Base-by-base conservation (phyloP, 2,329 filamentous ascomycete species). In the Coniochaeta sp. region DNA sequence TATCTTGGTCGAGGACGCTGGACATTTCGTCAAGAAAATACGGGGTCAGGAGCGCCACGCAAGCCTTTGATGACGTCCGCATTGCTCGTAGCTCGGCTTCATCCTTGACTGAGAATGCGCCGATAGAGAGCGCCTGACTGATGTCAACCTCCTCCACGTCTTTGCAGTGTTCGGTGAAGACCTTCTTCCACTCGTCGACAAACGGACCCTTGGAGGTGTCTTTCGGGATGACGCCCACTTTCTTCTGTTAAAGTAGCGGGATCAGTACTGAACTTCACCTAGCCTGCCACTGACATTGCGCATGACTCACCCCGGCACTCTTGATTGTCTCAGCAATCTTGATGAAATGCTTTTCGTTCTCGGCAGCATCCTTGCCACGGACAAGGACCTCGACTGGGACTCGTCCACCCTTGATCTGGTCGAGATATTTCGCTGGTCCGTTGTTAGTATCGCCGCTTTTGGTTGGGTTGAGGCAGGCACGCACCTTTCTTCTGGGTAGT, bases 1-100 rank as follows among this genome's bases (percentile, higher is more conserved):
- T 97, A 74, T 98, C 96, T 66, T 93, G 89, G 70, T 99, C 95
- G 62, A 99, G 85, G 58, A 98, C 89, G 67, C 90, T 89, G 58
- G 93, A 96, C 93, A 99, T 98, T 73, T 97, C 93, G 71, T 99
- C 95, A 65, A 99, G 88, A 73, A 98, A 98, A 75, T 95, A 99
- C 62, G 93, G 91, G 58, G 91, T 91, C 88, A 98, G 96, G 62
- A 98, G 80, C 61, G 92, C 93, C 65, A 96, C 93, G 67, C 93
- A 97, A 55, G 95, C 93, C 71, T 95, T 90, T 60, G 95, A 95
- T 5, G 93, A 92, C 67, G 93, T 96, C 70, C 96, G 88, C 83
- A 99, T 97, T 12, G 91, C 89, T 66, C 93, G 90, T 66, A 99
- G 81, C 76, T 99, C 95, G 69, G 88, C 89, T 74, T 97, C 93